Conservation (phyloP, 2,329 filamentous ascomycete genomes). For the Chrysoporthe puriensis region DNA sequence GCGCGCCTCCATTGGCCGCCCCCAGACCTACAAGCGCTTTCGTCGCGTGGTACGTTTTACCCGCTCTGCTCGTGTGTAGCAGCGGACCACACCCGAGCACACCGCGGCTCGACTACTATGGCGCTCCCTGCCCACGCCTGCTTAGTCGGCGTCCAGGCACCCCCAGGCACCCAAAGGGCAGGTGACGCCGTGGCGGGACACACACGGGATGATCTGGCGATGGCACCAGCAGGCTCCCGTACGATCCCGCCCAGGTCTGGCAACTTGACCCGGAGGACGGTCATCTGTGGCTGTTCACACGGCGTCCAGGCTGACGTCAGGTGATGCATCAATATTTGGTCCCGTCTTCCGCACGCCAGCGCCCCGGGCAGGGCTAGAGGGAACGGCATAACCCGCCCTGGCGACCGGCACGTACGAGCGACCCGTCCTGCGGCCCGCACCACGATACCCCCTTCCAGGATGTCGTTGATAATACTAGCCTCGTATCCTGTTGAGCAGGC, state of each 20-base stretch:
- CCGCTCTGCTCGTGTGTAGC: neutral
- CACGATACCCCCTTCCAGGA: neutral
- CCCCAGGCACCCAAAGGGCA: neutral
- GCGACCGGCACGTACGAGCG: neutral
- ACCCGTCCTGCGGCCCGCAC: conserved; percentile 1
- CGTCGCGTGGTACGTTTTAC: neutral
- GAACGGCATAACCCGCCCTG: conserved; percentile 3
- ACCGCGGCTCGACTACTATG: conserved; percentile 4
- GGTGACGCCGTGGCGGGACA: neutral
- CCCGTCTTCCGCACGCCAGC: neutral
- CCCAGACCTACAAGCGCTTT: conserved; percentile 7
- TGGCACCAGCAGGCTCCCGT: neutral
- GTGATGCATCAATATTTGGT: conserved; percentile 3
- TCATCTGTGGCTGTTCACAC: neutral
- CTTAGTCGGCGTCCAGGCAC: too few species aligned
- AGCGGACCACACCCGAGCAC: neutral
- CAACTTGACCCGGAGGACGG: neutral
- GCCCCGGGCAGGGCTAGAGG: neutral
- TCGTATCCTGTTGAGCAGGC: neutral
- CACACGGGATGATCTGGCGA: conserved; percentile 15
- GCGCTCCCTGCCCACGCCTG: neutral
- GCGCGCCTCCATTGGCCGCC: neutral
- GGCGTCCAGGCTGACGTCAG: conserved; percentile 2
- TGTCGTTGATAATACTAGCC: neutral
- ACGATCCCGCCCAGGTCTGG: neutral